Evolutionary conservation across 2,329 filamentous ascomycete species (phyloP), one percentile per base, ranked within the genome.

Genomic region (Zopfia rhizophila): DNA sequence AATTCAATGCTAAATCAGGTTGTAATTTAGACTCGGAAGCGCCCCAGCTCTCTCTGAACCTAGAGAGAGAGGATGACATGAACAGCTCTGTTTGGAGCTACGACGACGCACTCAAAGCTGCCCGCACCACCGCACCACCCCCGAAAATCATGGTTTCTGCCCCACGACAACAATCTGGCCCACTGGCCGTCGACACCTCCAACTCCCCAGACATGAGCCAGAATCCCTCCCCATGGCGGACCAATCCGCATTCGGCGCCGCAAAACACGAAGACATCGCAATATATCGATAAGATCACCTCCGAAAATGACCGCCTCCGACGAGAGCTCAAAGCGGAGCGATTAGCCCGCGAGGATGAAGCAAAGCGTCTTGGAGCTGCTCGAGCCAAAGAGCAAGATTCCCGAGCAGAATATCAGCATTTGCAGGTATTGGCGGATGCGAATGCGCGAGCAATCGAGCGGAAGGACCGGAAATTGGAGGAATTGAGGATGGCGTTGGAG

Each of bases 271-370:
- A 72, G 38, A 70, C 68, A 1, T 69, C 65, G 4, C 68, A 71
- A 24, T 70, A 69, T 52, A 93, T 94, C 69, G 90, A 94, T 72
- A 84, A 85, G 63, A 81, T 94, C 41, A 89, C 91, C 65, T 86
- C 86, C 40, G 89, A 93, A 65, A 91, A 91, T 58, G 89, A 93
- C 63, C 81, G 85, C 28, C 77, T 93, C 32, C 89, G 89, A 60
- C 82, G 89, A 39, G 89, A 93, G 53, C 62, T 78, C 30, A 71
- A 69, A 22, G 68, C 72, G 3, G 72, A 77, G 49, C 65, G 69
- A 38, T 60, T 73, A 13, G 72, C 71, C 32, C 80, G 86, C 31
- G 87, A 91, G 47, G 89, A 91, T 61, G 80, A 87, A n/a, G 83
- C 84, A 57, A 84, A 88, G 65, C 81, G 83, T 4, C 81, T 87